Percentiles rank a stretch among this genome's conserved stretches.
These are phyloP conservation scores for Coleophoma eucalyptorum DNA, from an alignment of 2,329 filamentous ascomycete genomes.

Conservation along the genomic window DNA sequence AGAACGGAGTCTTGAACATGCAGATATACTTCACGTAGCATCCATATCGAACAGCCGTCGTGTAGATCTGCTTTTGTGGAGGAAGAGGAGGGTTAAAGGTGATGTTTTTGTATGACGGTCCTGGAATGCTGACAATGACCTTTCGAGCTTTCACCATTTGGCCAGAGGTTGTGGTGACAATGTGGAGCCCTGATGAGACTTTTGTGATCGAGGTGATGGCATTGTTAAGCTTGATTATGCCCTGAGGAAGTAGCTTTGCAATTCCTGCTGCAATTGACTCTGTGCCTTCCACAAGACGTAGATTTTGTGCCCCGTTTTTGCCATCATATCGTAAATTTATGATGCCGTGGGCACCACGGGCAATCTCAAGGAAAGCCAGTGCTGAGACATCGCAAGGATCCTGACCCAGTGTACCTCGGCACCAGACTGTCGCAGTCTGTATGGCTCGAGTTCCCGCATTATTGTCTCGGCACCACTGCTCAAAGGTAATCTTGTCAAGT, in stretches of 20 bases:
- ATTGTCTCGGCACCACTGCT: not conserved
- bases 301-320: not conserved
- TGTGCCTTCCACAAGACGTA: not conserved
- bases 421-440: not conserved
- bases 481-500: not conserved
- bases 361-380: not conserved
- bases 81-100: constrained; percentile 34
- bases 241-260: not conserved
- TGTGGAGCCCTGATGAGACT: not conserved
- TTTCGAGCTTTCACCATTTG: constrained; percentile 28
- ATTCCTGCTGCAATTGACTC: not conserved
- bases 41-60: constrained; percentile 27
- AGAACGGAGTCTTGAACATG: not conserved
- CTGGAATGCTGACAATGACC: constrained; percentile 45
- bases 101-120: constrained; percentile 40
- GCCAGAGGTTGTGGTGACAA: not conserved
- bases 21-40: constrained; percentile 27
- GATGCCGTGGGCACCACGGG: not conserved
- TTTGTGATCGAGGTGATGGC: not conserved
- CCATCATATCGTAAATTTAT: not conserved
- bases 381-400: not conserved
- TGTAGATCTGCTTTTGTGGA: constrained; percentile 18
- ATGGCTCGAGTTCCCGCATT: not conserved
- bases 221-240: not conserved
- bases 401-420: not conserved